phyloP scores from a whole-genome alignment of 331 rosid species.

The Stylosanthes scabra region DNA sequence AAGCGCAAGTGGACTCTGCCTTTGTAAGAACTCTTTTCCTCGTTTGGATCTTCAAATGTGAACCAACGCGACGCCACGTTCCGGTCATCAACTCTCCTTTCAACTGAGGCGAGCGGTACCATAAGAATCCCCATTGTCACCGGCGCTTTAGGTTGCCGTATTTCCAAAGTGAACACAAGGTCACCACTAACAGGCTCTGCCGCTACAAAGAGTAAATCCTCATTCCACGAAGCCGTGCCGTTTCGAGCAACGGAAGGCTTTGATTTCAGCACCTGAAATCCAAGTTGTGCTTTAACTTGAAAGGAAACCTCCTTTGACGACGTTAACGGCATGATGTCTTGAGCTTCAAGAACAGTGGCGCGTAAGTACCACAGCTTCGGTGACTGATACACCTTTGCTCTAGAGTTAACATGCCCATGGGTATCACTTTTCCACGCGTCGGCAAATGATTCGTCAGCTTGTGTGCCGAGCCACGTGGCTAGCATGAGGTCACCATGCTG shows the following conservation, averaged over 20 bases:
- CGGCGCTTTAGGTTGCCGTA: constrained; percentile 48
- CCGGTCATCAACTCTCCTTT: constrained; percentile 88
- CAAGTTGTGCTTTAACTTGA: constrained; percentile 71
- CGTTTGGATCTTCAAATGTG: constrained; percentile 48
- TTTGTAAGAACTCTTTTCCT: constrained; percentile 48
- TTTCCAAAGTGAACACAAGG: constrained; percentile 59
- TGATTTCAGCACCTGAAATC: constrained; percentile 65
- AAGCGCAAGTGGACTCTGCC: constrained; percentile 74
- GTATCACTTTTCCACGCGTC: constrained; percentile 86
- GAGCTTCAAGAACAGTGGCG: constrained; percentile 79
- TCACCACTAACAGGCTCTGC: constrained; percentile 72
- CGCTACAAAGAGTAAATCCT: constrained; percentile 78
- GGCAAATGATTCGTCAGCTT: constrained; percentile 82
- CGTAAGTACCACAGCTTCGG: constrained; percentile 94
- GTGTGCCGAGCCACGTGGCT: constrained; percentile 95
- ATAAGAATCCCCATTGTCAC: constrained; percentile 46
- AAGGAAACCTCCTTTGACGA: constrained; percentile 48
- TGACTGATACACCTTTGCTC: constrained; percentile 75
- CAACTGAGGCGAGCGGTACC: constrained; percentile 57
- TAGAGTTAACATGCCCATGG: constrained; percentile 41
- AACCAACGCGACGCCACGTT: constrained; percentile 75
- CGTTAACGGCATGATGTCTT: constrained; percentile 52
- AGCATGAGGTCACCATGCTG: constrained; percentile 77
- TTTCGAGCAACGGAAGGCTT: constrained; percentile 39
- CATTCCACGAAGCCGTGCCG: constrained; percentile 72